phyloP scores from a whole-genome alignment of 2,329 filamentous ascomycete species.

The Diaporthe citriasiana region DNA sequence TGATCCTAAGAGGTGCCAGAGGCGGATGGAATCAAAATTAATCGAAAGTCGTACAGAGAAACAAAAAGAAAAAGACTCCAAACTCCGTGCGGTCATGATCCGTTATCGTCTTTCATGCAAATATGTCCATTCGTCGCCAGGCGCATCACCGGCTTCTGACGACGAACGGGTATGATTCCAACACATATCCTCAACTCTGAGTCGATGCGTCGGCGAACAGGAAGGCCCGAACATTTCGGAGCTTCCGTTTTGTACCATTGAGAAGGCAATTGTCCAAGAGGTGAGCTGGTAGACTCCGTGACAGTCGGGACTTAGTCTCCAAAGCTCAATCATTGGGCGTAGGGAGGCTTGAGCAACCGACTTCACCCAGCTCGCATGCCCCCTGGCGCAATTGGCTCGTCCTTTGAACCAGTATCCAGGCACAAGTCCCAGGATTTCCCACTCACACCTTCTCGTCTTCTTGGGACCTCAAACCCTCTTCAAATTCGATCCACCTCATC shows the following conservation, averaged over 20 bases:
- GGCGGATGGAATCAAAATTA: slow-evolving; percentile 9
- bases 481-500: neutral
- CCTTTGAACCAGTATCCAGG: slow-evolving; percentile 2
- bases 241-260: neutral
- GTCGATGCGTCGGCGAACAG: neutral
- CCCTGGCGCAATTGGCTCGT: neutral
- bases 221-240: neutral
- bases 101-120: slow-evolving; percentile 40
- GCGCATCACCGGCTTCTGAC: neutral
- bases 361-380: neutral
- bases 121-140: slow-evolving; percentile 13
- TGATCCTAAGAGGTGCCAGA: neutral
- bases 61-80: slow-evolving; percentile 13
- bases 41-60: slow-evolving; percentile 24
- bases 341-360: neutral
- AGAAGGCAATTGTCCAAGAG: neutral
- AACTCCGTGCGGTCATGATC: slow-evolving; percentile 43
- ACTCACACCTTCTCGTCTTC: neutral
- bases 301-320: neutral
- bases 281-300: neutral
- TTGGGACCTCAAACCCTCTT: neutral
- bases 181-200: slow-evolving; percentile 5
- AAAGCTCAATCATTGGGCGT: too few relatives aligned
- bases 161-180: slow-evolving; percentile 25
- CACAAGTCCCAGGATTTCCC: slow-evolving; percentile 7